Base-by-base conservation (phyloP, 2,329 filamentous ascomycete genomes). In the Epichloe bromicola region DNA sequence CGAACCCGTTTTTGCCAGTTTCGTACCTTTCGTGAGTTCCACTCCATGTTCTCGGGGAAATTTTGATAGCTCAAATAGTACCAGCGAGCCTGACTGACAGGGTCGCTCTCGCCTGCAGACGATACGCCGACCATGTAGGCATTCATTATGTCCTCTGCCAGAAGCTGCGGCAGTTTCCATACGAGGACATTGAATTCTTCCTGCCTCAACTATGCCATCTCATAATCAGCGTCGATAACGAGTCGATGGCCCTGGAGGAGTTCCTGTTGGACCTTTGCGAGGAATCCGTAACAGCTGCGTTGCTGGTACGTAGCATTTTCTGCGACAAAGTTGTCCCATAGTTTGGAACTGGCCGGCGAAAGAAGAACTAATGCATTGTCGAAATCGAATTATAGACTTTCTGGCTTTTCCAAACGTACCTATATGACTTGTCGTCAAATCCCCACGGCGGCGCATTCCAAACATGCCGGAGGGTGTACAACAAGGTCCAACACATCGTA, bases 161-260 rank as follows among this genome's bases (percentile, higher is more conserved):
- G 62, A 93, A 93, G 78, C 76, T 93, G 64, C 86, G 88, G 65
- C 85, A 88, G 68, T 93, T 93, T 65, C 85, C 85, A 57, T 93
- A 91, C 71, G 85, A 89, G 73, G 86, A 93, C 70, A 90, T 93
- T 65, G 88, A 93, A 70, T 93, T 93, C 81, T 93, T 91, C 74
- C 78, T 93, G 47, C 87, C 87, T 55, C 85, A 88, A 73, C 74
- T 93, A 74, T 93, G 87, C 66, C 88, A 93, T 71, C 81, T 93
- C 56, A 82, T 90, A 70, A 86, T 93, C 63, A 90, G 85, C 68
- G 80, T 91, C 66, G 82, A 91, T 73, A 93, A 91, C 69, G 88
- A 93, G 74, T 91, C 86, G 59, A 90, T 93, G 86, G 87, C 88
- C 46, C 69, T 93, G 67, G 88, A 93, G 70, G 87, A 93, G 70